Evolutionary conservation across 2,329 filamentous ascomycete species (phyloP), one percentile per base, ranked within the genome.

Genomic region (Arthrobotrys pseudoclavata): DNA sequence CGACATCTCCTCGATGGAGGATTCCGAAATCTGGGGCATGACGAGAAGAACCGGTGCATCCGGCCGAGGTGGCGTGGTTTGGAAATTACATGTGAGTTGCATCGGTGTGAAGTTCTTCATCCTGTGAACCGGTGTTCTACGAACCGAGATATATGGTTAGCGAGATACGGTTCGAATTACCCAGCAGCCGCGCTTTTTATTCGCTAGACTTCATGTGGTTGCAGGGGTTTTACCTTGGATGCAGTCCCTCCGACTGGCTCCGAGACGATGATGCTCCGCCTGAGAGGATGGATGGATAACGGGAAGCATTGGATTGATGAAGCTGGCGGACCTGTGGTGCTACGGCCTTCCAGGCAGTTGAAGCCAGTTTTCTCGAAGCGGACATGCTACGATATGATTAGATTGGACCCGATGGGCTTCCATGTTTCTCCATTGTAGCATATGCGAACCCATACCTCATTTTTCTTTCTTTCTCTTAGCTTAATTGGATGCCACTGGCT

Each of bases 101-200:
- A 77, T 77, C 2, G 74, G 74, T 37, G 67, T 77, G 29, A 77
- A 77, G 18, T 45, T 77, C n/a, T 77, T 71, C 74, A 77, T 77
- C 34, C 26, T 53, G 40, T 77, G 74, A 4, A 77, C 47, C 2
- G 72, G 72, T 45, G 63, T 66, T 47, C 57, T 76, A 50, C 24
- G 9, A 15, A 37, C 9, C 26, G 45, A 50, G 2, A 22, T 24
- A 57, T 42, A 57, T 22, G 4, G 3, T 53, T 52, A 37, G 47
- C 12, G 26, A 18, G 13, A n/a, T n/a, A 31, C 31, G 10, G 34
- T 9, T 50, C 13, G 18, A 26, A 26, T 26, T 24, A 26, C 24
- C 4, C 7, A 37, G 18, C 9, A 13, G 31, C 7, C 18, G n/a
- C n/a, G 6, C 29, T 13, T 37, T 18, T 12, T 22, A 4, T 22